Percentiles rank a stretch among this genome's conserved stretches.
phyloP scores from a whole-genome alignment of 176 grass and related monocot species.

The Microstegium vimineum region DNA sequence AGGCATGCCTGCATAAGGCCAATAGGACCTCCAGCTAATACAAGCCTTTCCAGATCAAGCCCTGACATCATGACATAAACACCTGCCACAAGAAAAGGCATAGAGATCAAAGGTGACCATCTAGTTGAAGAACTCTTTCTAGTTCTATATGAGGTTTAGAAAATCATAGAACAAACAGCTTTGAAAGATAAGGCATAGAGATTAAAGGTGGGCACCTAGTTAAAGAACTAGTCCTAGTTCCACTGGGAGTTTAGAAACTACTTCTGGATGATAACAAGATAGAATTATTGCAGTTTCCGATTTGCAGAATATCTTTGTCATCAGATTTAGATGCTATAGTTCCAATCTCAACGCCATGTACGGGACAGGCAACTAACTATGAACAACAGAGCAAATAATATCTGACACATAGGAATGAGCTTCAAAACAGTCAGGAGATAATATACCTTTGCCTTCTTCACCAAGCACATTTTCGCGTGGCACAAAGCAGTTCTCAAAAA shows the following conservation, averaged over 20 bases:
- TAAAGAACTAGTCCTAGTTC: background rate
- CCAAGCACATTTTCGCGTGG: slow-evolving; percentile 85
- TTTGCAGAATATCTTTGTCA: background rate
- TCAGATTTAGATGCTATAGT: background rate
- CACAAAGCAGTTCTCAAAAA: slow-evolving; percentile 98
- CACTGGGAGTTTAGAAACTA: background rate
- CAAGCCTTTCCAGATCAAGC: slow-evolving; percentile 93
- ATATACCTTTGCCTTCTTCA: slow-evolving; percentile 88
- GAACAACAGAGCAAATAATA: slow-evolving; percentile 2
- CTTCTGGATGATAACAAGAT: background rate
- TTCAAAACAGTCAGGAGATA: slow-evolving; percentile 3
- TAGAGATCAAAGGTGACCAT: background rate
- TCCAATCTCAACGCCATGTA: background rate
- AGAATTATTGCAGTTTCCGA: background rate
- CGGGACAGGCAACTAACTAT: background rate
- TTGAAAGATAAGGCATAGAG: background rate
- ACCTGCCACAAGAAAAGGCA: slow-evolving; percentile 45
- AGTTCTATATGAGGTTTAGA: background rate
- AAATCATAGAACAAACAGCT: background rate
- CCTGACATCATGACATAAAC: slow-evolving; percentile 99
- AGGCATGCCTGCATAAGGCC: slow-evolving; percentile 98
- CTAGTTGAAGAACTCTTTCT: background rate
- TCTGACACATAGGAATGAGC: background rate
- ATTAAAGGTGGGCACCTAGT: background rate
- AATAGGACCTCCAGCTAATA: slow-evolving; percentile 81